Base-by-base conservation (phyloP, 176 grass and related monocot species). In the Aegilops tauschii region DNA sequence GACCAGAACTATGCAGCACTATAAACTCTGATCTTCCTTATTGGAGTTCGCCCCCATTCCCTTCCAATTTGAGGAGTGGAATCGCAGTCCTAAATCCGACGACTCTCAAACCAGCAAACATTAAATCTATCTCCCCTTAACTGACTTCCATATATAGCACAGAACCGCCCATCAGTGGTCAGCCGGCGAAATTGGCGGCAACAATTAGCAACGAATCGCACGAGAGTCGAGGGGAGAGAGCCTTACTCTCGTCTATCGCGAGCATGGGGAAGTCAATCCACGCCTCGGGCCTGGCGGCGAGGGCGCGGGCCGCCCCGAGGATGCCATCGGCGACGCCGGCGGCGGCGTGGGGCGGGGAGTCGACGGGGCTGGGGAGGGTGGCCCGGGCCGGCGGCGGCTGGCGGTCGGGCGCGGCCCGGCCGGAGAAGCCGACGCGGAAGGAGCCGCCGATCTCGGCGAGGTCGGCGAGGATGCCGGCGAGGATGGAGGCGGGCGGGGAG, bases 381-480 rank as follows among this genome's bases (percentile, higher is more conserved):
- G 18, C 25, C 3, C 47, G 73, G 8, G 47, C 7, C 0, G 66
- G 70, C 9, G 47, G 69, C 6, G 75, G 42, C 13, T 83, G 82
- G 67, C 69, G 85, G 52, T 76, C 67, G 47, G 78, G 68, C 4
- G 67, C 39, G 14, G 81, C 74, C 8, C 92, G 64, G 30, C 81
- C 88, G 42, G 90, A 88, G 49, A 98, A 82, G 58, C 95, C 91
- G 58, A 83, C 90, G 65, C 90, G 88, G 77, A 98, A 85, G 72
- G 90, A 91, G 56, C 91, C 90, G 16, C 93, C 89, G 81, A 98
- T 87, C 86, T 98, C 96, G 45, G 96, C 90, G 81, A 95, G 93
- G 88, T 98, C 96, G 80, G 90, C 86, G 85, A 98, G 88, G 85
- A 98, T 95, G 1, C 96, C 96, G 0, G 91, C 86, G n/a, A 94